Conservation (phyloP, 139 green algal genomes). For the Yamagishiella unicocca region DNA sequence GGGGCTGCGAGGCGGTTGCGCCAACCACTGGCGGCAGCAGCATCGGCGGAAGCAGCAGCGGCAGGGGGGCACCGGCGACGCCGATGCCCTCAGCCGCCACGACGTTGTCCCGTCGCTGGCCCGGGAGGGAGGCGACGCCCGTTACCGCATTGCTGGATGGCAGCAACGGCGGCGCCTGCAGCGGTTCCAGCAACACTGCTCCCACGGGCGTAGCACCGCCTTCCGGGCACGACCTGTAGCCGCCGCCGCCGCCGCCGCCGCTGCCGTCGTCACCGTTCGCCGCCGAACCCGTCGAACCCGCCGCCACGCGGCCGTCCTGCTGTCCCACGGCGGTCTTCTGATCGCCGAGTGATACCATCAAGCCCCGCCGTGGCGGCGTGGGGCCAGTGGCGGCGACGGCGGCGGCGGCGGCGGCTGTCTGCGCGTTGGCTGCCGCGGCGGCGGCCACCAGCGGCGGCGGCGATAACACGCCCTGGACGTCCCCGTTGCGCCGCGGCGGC, state of each 20-base stretch:
- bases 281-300: background rate
- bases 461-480: background rate
- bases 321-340: background rate
- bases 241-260: background rate
- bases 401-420: background rate
- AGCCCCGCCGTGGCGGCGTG: background rate
- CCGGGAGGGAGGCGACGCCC: background rate
- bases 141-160: background rate
- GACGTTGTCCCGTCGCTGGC: background rate
- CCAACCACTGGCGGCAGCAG: background rate
- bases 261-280: constrained; percentile 8
- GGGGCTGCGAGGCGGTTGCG: background rate
- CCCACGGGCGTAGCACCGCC: no score
- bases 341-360: background rate
- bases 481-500: background rate
- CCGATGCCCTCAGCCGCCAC: background rate
- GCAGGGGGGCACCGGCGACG: background rate
- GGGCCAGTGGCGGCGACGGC: background rate
- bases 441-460: constrained; percentile 28
- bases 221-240: no score
- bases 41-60: background rate
- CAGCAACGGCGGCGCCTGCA: background rate
- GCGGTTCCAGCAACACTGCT: background rate
- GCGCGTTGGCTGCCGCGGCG: background rate
- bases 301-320: background rate